Conservation (phyloP, 2,329 filamentous ascomycete species). For the Cladosporium sp. region DNA sequence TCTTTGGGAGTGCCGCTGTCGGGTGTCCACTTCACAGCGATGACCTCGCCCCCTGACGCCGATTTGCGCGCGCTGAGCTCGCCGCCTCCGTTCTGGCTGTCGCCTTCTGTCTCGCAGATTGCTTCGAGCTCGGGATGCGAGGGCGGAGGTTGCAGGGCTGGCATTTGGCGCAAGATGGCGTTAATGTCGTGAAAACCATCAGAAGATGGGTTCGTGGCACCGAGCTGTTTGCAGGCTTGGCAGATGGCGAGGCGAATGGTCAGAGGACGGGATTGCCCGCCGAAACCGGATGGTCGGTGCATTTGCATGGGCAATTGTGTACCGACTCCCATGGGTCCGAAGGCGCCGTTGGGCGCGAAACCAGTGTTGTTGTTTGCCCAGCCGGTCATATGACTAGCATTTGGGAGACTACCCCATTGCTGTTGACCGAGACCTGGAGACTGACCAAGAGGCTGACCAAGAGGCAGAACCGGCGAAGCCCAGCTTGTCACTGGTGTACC, state of each 20-base stretch:
- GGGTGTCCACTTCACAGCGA: conserved; percentile 50
- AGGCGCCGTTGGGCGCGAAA: conserved; percentile 51
- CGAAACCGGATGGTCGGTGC: conserved; percentile 42
- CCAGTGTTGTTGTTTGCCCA: conserved; percentile 35
- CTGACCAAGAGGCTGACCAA: conserved; percentile 38
- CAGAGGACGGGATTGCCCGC: conserved; percentile 56
- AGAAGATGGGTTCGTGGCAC: conserved; percentile 42
- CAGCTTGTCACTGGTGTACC: conserved; percentile 42
- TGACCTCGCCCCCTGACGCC: conserved; percentile 29
- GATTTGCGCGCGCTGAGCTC: conserved; percentile 68
- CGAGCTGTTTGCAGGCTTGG: conserved; percentile 71
- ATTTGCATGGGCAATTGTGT: conserved; percentile 39
- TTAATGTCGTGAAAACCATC: conserved; percentile 69
- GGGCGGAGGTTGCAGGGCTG: conserved; percentile 59
- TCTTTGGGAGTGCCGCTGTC: conserved; percentile 34
- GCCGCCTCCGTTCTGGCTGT: conserved; percentile 83
- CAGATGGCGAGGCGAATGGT: conserved; percentile 74
- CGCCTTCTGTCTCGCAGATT: conserved; percentile 90
- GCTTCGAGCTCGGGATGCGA: conserved; percentile 71
- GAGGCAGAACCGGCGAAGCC: conserved; percentile 46
- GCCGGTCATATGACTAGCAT: conserved; percentile 31
- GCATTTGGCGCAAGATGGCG: conserved; percentile 63
- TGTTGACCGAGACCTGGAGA: conserved; percentile 38
- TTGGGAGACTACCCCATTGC: conserved; percentile 44
- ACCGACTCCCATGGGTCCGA: conserved; percentile 50